Base-by-base conservation (phyloP, 768 basidiomycete genomes). In the Podaxis sp. region DNA sequence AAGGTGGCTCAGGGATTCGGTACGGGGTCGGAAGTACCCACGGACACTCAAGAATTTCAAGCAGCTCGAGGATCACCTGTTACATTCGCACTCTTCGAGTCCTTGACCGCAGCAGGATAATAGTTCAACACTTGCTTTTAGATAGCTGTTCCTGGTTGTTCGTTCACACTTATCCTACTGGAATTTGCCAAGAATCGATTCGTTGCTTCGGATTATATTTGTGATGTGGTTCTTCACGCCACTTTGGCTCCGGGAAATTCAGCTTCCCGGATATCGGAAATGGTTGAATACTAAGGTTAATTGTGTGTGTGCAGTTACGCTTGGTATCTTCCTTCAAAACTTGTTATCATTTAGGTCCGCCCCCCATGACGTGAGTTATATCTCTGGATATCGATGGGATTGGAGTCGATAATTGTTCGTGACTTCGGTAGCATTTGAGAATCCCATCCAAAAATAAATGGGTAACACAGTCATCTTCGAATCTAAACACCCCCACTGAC, bases 1-100 rank as follows among this genome's bases (percentile, higher is more conserved):
- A 11, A 7, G 25, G 15, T 64, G 64, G 59, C 47, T 64, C 8
- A 52, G 51, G 37, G 25, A 51, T 15, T 38, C 62, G 6, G 56
- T 63, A 33, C 50, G 33, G 37, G 36, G 24, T 8, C 33, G 49
- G 13, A 57, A 41, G 55, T 63, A 57, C 27, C 37, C 37, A 24
- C 19, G 22, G 11, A 24, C 33, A 4, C 41, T 51, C 43, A 58
- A 50, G n/a, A 36, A 52, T 13, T 64, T 47, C 43, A 55, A 50
- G 36, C 58, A 55, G 13, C 52, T 52, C 17, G 62, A 55, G 15
- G 41, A 60, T 4, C 41, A 15, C 29, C 19, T 60, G 53, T n/a
- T 50, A 22, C 19, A 37, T 38, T 38, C 54, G 12, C 15, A 38
- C 12, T 25, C 19, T 55, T 12, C 54, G 38, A 6, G 9, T 55